Conservation (phyloP, 2,329 filamentous ascomycete genomes). For the Pleurostoma richardsiae region DNA sequence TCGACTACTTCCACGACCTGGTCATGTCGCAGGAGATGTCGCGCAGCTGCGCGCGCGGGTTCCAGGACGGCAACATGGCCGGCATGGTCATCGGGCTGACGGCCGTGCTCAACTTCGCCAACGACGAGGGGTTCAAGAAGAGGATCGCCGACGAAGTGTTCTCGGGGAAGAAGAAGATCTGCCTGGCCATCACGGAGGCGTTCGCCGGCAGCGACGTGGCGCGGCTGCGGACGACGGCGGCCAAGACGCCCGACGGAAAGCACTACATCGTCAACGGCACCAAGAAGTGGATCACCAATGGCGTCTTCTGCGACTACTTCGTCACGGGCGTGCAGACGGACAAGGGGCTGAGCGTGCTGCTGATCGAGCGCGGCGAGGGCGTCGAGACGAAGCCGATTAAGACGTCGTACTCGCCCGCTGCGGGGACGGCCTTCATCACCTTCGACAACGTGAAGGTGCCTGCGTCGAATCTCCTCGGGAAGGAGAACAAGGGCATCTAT, state of each 20-base stretch:
- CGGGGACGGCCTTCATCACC: slow-evolving; percentile 74
- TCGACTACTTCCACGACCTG: slow-evolving; percentile 84
- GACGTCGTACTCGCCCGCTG: slow-evolving; percentile 74
- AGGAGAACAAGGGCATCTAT: slow-evolving; percentile 81
- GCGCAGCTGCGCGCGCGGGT: slow-evolving; percentile 68
- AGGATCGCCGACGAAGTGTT: slow-evolving; percentile 68
- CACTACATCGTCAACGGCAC: slow-evolving; percentile 67
- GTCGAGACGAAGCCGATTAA: slow-evolving; percentile 75
- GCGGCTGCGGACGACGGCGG: slow-evolving; percentile 71
- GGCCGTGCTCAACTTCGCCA: slow-evolving; percentile 72
- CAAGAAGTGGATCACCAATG: slow-evolving; percentile 87
- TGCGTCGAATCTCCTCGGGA: slow-evolving; percentile 68
- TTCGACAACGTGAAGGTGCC: slow-evolving; percentile 87
- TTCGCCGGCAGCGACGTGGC: slow-evolving; percentile 84
- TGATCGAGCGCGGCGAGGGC: slow-evolving; percentile 69
- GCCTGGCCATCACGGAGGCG: slow-evolving; percentile 81
- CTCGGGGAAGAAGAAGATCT: slow-evolving; percentile 81
- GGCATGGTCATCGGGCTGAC: slow-evolving; percentile 82
- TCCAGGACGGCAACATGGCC: slow-evolving; percentile 82
- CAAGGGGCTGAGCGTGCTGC: slow-evolving; percentile 72
- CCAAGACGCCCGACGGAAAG: slow-evolving; percentile 70
- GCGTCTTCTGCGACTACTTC: slow-evolving; percentile 77
- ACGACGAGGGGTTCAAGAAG: slow-evolving; percentile 60
- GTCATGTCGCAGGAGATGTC: slow-evolving; percentile 70
- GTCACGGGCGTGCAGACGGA: slow-evolving; percentile 74